Evolutionary conservation across 116 monocot species (phyloP).

Genomic region (Papilionanthe hybrid): DNA sequence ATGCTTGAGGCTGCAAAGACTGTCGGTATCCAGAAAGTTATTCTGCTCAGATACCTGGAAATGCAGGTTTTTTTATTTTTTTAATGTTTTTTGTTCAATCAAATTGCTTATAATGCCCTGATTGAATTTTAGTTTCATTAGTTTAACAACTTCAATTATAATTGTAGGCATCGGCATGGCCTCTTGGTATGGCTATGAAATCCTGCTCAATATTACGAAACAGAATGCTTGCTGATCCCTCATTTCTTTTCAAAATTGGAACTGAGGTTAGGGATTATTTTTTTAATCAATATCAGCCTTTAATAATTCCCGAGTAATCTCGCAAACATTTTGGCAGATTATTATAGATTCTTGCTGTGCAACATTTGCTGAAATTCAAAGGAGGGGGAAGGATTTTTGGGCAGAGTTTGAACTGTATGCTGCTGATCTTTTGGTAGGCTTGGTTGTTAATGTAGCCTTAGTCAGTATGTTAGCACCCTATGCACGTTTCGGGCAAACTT

Average conservation of each 20-base stretch:
- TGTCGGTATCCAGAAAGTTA: slow-evolving; percentile 54
- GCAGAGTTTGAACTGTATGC: slow-evolving; percentile 90
- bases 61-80: slow-evolving; percentile 70
- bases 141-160: background rate
- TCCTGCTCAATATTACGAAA: slow-evolving; percentile 62
- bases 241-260: slow-evolving; percentile 93
- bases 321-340: slow-evolving; percentile 37
- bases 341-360: slow-evolving; percentile 93
- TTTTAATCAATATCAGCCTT: background rate
- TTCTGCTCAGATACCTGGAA: slow-evolving; percentile 68
- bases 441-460: slow-evolving; percentile 79
- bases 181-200: slow-evolving; percentile 48
- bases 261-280: slow-evolving; percentile 56
- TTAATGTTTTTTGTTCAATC: background rate
- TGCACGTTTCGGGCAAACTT: slow-evolving; percentile 69
- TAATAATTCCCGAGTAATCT: background rate
- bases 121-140: background rate
- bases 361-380: slow-evolving; percentile 88
- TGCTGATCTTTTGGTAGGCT: slow-evolving; percentile 90
- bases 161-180: slow-evolving; percentile 61
- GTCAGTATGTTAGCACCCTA: slow-evolving; percentile 90
- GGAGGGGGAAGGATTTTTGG: slow-evolving; percentile 98
- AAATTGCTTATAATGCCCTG: background rate
- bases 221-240: slow-evolving; percentile 86
- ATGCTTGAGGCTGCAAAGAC: slow-evolving; percentile 81